Percentiles rank a stretch among this genome's conserved stretches.
Evolutionary conservation across 345 rosid genomes (phyloP).

Genomic region (Gossypium longicalyx): DNA sequence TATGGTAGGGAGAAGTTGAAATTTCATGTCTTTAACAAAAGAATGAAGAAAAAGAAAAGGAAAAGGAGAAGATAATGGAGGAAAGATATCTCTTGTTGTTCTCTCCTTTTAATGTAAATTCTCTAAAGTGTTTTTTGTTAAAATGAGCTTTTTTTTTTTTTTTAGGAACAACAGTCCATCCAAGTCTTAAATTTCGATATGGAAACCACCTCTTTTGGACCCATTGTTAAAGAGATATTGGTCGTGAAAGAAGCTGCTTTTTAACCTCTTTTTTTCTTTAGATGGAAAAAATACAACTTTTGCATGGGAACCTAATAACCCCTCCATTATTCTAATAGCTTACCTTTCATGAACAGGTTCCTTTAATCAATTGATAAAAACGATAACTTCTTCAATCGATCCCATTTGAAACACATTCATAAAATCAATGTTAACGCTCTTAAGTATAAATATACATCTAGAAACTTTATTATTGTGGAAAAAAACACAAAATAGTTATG

Average conservation of each 20-base stretch:
- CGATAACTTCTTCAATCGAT: constrained; percentile 9
- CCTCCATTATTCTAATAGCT: constrained; percentile 18
- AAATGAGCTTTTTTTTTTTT: constrained; percentile 36
- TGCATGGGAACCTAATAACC: constrained; percentile 42
- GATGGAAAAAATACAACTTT: constrained; percentile 28
- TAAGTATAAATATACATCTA: neutral
- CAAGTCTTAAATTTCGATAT: constrained; percentile 22
- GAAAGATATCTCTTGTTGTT: constrained; percentile 38
- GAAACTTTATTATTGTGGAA: neutral
- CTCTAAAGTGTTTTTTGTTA: constrained; percentile 34
- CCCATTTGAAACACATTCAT: neutral
- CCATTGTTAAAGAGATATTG: constrained; percentile 21
- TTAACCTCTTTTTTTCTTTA: constrained; percentile 27
- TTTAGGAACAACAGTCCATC: constrained; percentile 16
- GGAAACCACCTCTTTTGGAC: constrained; percentile 28
- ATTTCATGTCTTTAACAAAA: constrained; percentile 29
- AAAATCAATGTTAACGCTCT: neutral
- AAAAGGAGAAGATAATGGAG: constrained; percentile 1
- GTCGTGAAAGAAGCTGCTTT: constrained; percentile 33
- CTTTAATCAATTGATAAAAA: constrained; percentile 18
- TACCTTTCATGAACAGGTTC: constrained; percentile 18
- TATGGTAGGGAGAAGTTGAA: constrained; percentile 29
- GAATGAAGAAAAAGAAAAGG: neutral
- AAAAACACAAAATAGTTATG: neutral
- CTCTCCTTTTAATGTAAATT: constrained; percentile 52